Evolutionary conservation across 2,329 filamentous ascomycete genomes (phyloP), one percentile per base, ranked within the genome.

Genomic region (Thielaviopsis euricoi): DNA sequence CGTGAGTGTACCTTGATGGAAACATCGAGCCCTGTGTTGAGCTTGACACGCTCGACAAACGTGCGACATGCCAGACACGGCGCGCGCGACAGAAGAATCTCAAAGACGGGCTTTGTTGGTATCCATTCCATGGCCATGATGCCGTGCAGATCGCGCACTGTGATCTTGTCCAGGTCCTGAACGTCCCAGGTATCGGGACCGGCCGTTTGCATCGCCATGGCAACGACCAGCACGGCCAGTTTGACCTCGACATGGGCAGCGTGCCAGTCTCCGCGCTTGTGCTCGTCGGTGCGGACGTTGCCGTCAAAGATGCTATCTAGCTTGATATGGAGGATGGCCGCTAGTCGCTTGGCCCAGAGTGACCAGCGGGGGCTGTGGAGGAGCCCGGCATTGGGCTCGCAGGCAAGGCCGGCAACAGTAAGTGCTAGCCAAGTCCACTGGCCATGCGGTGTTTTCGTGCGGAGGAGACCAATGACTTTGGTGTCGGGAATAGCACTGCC

Each of bases 171-270:
- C 23, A 22, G 40, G 7, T 0, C 17, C 13, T 2, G 55, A 19
- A 0, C 26, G 40, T 19, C 52, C 19, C 53, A 29, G 22, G 37
- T n/a, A n/a, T 29, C 40, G 46, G 55, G 49, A 10, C 29, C 29
- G 23, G 56, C 9, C 12, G 22, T 23, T 12, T 12, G 25, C 21
- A 73, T 62, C 0, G 71, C 60, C 0, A 65, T 55, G 7, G 65
- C 66, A 0, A 71, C 53, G 0, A 67, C 67, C 21, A 70, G 67
- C 0, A 67, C 64, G 0, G 71, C 69, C 0, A 74, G 66, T 58
- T 74, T 74, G 17, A 70, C 69, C 59, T 74, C 71, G 0, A 70
- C 68, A 22, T 74, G 72, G 0, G 68, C 65, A 0, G 67, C 69
- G 0, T 64, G 63, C 62, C 60, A 64, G 1, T 60, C 40, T 0